Base-by-base conservation (phyloP, 2,329 filamentous ascomycete species). In the Calonectria fujianensis region DNA sequence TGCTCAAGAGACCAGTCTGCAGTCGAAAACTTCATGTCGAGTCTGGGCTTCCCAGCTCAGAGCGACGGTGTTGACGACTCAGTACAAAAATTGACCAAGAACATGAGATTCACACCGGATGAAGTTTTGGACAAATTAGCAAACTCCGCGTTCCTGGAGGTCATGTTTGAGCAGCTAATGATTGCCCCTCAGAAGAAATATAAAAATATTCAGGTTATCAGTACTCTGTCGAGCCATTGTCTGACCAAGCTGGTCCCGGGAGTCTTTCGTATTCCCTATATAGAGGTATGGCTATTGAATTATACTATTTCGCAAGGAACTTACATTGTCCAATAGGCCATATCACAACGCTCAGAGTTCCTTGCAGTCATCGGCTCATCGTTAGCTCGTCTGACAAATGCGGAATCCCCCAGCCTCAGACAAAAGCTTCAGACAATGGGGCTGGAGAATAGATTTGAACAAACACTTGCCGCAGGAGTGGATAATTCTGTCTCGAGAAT, bases 221-320 rank as follows among this genome's bases (percentile, higher is more conserved):
- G 77, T 2, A 72, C 71, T n/a, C 77, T 57, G 14, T 52, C 74
- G 20, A 52, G 76, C 4, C 74, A 75, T 16, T 79, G 82, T 10
- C 77, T 87, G 13, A 75, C 75, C 2, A 72, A 70, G 3, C 59
- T 86, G 8, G 80, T 80, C 5, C 85, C 85, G 0, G 83, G 83
- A 20, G 83, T 86, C 20, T 86, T 87, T 35, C 77, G 85, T 65
- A 77, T 84, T 32, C 76, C 79, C 20, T 85, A 85, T 77, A 78
- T 86, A 16, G 81, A 82, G 76, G 85, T 85, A 78, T 45, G 72
- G 27, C 3, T 16, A 11, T 7, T 27, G 6, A 24, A 24, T 37
- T 8, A 1, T 11, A 24, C 8, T 7, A n/a, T 4, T 20, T 41
- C 7, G 6, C 9, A 27, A 20, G 16, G 18, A 24, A 10, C 76